Base-by-base conservation (phyloP, 108 stramenopile genomes). In the Cyclotella sp. region DNA sequence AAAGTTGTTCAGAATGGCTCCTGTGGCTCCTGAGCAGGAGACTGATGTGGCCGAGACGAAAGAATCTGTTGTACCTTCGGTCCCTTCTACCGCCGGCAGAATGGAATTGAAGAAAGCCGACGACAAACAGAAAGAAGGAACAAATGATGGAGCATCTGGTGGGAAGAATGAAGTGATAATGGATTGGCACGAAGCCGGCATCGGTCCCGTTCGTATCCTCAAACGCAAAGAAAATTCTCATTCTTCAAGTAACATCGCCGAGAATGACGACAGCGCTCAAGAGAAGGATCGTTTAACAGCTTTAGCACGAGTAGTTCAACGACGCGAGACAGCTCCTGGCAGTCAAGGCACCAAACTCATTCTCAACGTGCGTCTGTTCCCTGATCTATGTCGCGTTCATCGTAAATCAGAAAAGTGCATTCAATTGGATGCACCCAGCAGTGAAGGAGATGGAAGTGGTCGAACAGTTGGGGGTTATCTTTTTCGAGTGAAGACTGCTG, bases 181-280 rank as follows among this genome's bases (percentile, higher is more conserved):
- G 46, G 78, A 53, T 27, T 90, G 90, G 86, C 76, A 90, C 63
- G 91, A 92, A 70, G 72, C 87, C 34, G 94, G 94, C 13, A 88
- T 88, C 24, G 94, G 91, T 42, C 91, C 89, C 13, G 63, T 95
- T 24, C 88, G 89, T 24, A 60, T 92, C 11, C 72, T 93, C 40
- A 80, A 73, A 58, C 55, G 28, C 18, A 82, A 72, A 55, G 19
- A 14, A n/a, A 28, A 60, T 39, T 49, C 45, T 26, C 52, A 49
- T 18, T n/a, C 3, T 22, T n/a, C 29, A 14, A 46, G 45, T 30
- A 47, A 30, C 18, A 49, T 15, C 10, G 44, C 13, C 55, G 49
- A 16, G 3, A 57, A 64, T 27, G 34, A 19, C 30, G 76, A 34
- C 7, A 30, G 18, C 44, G 10, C 28, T 29, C 43, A 18, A 64